Base-by-base conservation (phyloP, 2,329 filamentous ascomycete species). In the Arthrobotrys megalospora region DNA sequence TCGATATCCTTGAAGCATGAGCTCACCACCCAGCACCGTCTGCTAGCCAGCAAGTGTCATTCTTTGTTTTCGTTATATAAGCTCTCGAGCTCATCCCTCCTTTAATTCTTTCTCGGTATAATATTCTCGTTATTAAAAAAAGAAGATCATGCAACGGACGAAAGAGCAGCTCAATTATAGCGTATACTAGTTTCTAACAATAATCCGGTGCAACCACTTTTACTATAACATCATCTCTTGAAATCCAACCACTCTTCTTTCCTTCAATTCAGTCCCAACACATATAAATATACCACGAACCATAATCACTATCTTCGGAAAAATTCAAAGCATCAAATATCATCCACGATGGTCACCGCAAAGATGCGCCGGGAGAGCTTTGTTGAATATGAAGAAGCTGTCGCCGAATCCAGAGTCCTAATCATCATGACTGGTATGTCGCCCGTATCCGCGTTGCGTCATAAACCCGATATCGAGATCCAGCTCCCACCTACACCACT, bases 381-480 rank as follows among this genome's bases (percentile, higher is more conserved):
- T 19, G 38, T 77, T 14, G 38, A 77, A 19, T 77, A 77, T 14
- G 73, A 77, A 67, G 73, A 77, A 45, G 73, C 73, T 1, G 66
- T 48, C n/a, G 66, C 73, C 11, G 93, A 96, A 84, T 93, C 93
- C 24, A 88, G 92, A 75, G 92, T 97, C 11, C 87, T 97, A 80
- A 92, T 97, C 82, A 93, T 97, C 84, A 95, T 96, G 86, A 97
- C 94, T 11, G 94, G 93, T 79, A 72, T 28, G 55, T 60, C 11
- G 10, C 5, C 1, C 36, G 11, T 28, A 6, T 36, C 55, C 21
- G 67, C 60, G 43, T 77, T 77, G 65, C 50, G 58, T 70, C 72
- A 60, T 66, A 24, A 38, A 16, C 19, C 24, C 14, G 32, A 32
- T 43, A 12, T 21, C 34, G 53, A 38, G 24, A 63, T 34, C 21